Base-by-base conservation (phyloP, 228 moss, liverwort and hornwort genomes). In the Sphagnum fallax region DNA sequence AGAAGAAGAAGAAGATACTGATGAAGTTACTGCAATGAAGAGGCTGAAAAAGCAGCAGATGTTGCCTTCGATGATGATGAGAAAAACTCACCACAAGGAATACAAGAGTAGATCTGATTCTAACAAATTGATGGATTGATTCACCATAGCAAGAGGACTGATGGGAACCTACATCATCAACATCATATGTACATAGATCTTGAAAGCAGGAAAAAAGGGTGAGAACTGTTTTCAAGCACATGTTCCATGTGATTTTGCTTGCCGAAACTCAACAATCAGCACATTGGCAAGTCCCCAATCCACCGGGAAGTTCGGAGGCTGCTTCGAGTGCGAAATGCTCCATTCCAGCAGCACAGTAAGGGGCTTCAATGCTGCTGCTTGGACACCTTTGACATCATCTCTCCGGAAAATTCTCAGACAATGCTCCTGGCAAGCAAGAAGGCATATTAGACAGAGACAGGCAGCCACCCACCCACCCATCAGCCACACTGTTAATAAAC, bases 331-430 rank as follows among this genome's bases (percentile, higher is more conserved):
- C 6, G 74, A 67, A 32, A 76, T 69, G 65, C 77, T 81, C 10
- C 72, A 75, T 75, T 92, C 92, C 62, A 95, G 75, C 69, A 95
- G 74, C 53, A 84, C 83, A 62, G 92, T 80, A 15, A 95, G 72
- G 64, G 92, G 92, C 11, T 74, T 76, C 73, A 95, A 79, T 63
- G 92, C 83, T 71, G 90, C 90, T 65, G 95, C 90, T 78, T 95
- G 92, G 52, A 91, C 95, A 70, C 67, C 52, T 83, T 92, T 95
- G 9, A 89, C 74, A 61, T 95, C 87, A 70, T 95, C 95, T 62
- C 89, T 86, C 69, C 88, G 87, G 65, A 95, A 86, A 60, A 87
- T 52, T 53, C 77, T 81, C 49, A 92, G 70, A 64, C 89, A 92
- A 52, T 77, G 90, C 55, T 92, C 90, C 95, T 95, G 89, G 66